Conservation (phyloP, 305 asterid species). For the Solanum hybrid region DNA sequence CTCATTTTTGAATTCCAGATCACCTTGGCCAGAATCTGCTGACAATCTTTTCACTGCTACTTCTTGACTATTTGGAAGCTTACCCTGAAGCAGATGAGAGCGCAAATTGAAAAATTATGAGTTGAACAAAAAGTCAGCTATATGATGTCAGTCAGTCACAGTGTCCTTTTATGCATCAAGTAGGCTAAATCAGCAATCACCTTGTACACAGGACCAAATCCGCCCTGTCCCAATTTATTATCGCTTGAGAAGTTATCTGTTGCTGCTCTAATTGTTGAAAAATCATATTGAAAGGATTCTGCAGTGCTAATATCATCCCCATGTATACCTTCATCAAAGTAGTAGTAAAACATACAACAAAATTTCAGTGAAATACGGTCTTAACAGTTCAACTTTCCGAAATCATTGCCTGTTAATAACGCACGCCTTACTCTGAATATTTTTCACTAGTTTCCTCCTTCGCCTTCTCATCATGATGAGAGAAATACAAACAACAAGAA, state of each 20-base stretch:
- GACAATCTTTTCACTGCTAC: too few relatives aligned
- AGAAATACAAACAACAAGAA: slow-evolving; percentile 7
- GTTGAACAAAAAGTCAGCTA: neutral
- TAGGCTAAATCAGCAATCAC: slow-evolving; percentile 13
- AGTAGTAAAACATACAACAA: neutral
- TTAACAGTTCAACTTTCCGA: neutral
- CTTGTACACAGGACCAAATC: slow-evolving; percentile 53
- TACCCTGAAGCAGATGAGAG: too few relatives aligned
- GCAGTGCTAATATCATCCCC: neutral
- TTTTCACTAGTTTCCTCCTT: neutral
- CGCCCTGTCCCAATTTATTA: slow-evolving; percentile 26
- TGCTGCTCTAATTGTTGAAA: neutral
- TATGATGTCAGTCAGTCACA: neutral
- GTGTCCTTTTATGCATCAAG: neutral
- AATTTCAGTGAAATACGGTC: neutral
- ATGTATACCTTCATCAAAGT: neutral
- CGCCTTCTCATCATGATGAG: neutral
- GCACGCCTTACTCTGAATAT: neutral
- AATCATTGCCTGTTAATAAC: neutral
- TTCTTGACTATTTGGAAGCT: too few relatives aligned
- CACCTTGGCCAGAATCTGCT: too few relatives aligned
- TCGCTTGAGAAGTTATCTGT: slow-evolving; percentile 9
- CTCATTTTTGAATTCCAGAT: too few relatives aligned
- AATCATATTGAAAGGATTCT: slow-evolving; percentile 10
- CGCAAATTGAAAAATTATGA: too few relatives aligned